A percentile compares a stretch with the other conserved stretches of the same genome.
Conservation (phyloP, 1,284 basidiomycete genomes). For the Ustilago crameri region DNA sequence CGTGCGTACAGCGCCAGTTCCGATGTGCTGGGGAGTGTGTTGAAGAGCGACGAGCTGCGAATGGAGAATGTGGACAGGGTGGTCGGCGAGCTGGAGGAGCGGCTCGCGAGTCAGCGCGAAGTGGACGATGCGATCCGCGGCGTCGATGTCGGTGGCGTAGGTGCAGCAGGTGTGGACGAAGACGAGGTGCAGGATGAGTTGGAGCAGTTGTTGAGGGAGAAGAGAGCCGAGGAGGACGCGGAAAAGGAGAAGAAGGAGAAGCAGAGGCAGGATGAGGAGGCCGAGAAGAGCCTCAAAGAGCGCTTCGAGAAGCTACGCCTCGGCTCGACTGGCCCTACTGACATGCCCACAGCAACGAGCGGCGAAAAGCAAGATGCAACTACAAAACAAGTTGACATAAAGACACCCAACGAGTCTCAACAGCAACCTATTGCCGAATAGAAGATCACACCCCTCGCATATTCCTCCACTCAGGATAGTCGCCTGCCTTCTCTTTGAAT, state of each 20-base stretch:
- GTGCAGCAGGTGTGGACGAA: conserved; percentile 64
- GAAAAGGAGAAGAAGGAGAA: conserved; percentile 6
- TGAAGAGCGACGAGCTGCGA: conserved; percentile 82
- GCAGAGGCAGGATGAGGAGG: conserved; percentile 11
- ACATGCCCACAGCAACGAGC: not conserved
- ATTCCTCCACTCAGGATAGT: too few species aligned
- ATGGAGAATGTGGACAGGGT: conserved; percentile 82
- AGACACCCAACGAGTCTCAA: not conserved
- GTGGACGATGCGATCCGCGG: conserved; percentile 79
- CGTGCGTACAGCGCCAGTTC: conserved; percentile 84
- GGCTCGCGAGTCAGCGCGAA: conserved; percentile 82
- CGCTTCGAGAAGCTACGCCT: conserved; percentile 19
- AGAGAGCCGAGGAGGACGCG: conserved; percentile 8
- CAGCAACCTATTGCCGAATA: not conserved
- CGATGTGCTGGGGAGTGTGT: conserved; percentile 78
- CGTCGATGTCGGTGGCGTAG: conserved; percentile 49
- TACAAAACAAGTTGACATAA: not conserved
- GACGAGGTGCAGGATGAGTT: conserved; percentile 13
- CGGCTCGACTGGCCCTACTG: not conserved
- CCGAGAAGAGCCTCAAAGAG: not conserved
- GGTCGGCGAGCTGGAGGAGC: conserved; percentile 85
- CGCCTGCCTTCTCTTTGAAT: too few species aligned
- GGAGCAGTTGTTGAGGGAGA: conserved; percentile 2
- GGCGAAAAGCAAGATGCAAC: not conserved
- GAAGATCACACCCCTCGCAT: not conserved